Base-by-base conservation (phyloP, 352 stramenopile genomes). In the Hyaloperonospora brassicae region DNA sequence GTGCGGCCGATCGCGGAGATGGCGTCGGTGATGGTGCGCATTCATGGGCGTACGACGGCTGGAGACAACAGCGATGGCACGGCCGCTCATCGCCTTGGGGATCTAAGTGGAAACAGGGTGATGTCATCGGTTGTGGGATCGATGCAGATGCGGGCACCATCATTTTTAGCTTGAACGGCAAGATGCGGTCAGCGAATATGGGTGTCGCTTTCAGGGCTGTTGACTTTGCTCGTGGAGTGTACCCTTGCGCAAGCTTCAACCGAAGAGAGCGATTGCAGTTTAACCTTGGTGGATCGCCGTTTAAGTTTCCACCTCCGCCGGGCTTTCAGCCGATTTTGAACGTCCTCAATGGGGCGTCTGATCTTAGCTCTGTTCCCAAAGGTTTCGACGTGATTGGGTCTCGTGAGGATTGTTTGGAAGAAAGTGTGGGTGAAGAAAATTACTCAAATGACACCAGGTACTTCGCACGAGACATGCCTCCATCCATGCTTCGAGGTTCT, bases 31-130 rank as follows among this genome's bases (percentile, higher is more conserved):
- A 98, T 68, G 84, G 88, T 13, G 68, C 73, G 4, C 82, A 95
- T 51, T 97, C 91, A 10, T 98, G 91, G 91, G 87, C 86, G 9
- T 97, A 96, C 53, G 92, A 97, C 52, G 92, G 90, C 6, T 96
- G 86, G 77, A 74, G 91, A 30, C 84, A 96, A 57, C 84, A 96
- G 36, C 86, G 87, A 46, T 97, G 89, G 89, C 93, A 97, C 51
- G 86, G 79, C 0, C 77, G 77, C 35, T 93, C 81, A 11, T 89
- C 81, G 25, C 73, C 84, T n/a, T 93, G 85, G 78, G 84, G 85
- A 0, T 88, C 76, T 12, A 91, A 93, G 54, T 97, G 89, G 89
- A 91, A 96, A 55, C 74, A 86, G 55, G 92, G 89, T 13, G 91
- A 98, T 43, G 81, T 97, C 24, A 73, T 98, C 12, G 89, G 91